These are phyloP conservation scores for Dovyalis caffra DNA, from an alignment of 345 rosid genomes.

Conservation along the genomic window DNA sequence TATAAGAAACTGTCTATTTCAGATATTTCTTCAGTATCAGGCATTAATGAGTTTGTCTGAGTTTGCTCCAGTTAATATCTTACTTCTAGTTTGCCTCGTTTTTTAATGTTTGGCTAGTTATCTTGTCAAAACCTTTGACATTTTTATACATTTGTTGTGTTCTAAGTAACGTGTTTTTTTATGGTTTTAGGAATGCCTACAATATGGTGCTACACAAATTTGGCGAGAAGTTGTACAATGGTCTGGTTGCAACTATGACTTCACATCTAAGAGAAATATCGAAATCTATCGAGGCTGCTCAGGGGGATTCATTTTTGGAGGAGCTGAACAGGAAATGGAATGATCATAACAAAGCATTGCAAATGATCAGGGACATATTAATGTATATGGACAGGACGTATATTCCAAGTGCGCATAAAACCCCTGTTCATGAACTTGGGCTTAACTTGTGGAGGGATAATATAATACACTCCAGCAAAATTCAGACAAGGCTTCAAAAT, in stretches of 20 bases:
- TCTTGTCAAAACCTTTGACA: not conserved
- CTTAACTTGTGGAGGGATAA: constrained; percentile 90
- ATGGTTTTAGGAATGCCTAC: constrained; percentile 78
- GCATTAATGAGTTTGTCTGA: not conserved
- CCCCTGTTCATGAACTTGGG: constrained; percentile 94
- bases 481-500: constrained; percentile 66
- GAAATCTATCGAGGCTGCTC: constrained; percentile 79
- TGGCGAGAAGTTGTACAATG: constrained; percentile 83
- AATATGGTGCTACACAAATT: constrained; percentile 98
- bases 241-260: constrained; percentile 85
- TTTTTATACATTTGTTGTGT: not conserved
- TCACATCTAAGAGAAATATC: constrained; percentile 79
- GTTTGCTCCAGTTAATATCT: not conserved
- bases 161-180: not conserved
- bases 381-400: constrained; percentile 99
- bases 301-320: constrained; percentile 85
- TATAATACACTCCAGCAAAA: constrained; percentile 68
- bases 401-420: constrained; percentile 69
- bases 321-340: constrained; percentile 97
- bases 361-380: constrained; percentile 95
- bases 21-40: no score
- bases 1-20: no score
- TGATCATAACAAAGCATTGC: constrained; percentile 95
- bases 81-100: not conserved
- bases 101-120: not conserved